Evolutionary conservation across 495 filamentous ascomycete genomes (phyloP).

Genomic region (Melanomma pulvis-pyrius): DNA sequence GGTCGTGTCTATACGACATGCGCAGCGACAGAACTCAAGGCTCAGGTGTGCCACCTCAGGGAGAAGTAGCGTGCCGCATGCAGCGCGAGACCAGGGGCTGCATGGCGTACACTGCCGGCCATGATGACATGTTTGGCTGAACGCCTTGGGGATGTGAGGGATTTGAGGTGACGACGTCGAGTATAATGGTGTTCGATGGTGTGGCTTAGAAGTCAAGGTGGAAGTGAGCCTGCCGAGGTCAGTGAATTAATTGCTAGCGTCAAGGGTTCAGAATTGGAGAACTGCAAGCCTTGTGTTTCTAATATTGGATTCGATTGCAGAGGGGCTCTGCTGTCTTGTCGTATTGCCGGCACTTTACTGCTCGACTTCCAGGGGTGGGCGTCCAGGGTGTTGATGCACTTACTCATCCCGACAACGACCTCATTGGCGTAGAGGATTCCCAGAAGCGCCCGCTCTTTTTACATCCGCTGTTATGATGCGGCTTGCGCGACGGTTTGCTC

Average conservation of each 20-base stretch:
- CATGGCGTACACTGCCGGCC: neutral
- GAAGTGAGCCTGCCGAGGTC: neutral
- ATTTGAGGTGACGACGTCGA: neutral
- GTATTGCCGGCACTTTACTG: conserved; percentile 15
- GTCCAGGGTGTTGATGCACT: conserved; percentile 20
- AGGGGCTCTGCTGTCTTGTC: conserved; percentile 33
- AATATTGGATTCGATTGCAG: conserved; percentile 26
- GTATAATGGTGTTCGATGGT: neutral
- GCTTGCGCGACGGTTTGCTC: conserved; percentile 18
- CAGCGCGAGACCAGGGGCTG: conserved; percentile 1
- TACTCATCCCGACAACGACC: conserved; percentile 14
- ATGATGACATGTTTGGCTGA: too few relatives aligned
- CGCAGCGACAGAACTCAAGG: neutral
- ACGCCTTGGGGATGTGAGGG: too few relatives aligned
- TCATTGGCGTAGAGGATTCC: conserved; percentile 12
- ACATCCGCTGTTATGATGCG: conserved; percentile 1
- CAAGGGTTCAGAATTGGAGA: neutral
- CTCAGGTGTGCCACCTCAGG: conserved; percentile 16
- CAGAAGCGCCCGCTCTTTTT: conserved; percentile 24
- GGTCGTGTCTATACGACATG: conserved; percentile 1
- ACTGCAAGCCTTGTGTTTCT: conserved; percentile 8
- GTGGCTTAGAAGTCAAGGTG: conserved; percentile 9
- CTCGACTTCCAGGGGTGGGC: neutral
- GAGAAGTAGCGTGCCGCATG: neutral
- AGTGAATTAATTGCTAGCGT: neutral